Evolutionary conservation across 169 alveolate genomes (phyloP).

Genomic region (Cyclospora cayetanensis): DNA sequence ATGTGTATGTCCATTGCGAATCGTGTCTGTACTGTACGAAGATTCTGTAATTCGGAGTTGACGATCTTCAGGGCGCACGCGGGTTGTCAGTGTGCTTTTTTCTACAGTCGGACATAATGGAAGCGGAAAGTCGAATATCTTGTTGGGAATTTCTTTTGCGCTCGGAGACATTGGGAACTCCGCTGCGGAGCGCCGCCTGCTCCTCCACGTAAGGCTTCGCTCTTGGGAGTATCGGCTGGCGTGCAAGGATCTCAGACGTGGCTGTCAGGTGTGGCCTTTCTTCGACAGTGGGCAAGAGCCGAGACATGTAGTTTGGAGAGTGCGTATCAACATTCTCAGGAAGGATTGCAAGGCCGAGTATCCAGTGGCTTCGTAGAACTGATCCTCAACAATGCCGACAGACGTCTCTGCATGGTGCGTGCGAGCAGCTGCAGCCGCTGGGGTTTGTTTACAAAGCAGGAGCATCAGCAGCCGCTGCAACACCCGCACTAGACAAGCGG

Average conservation of each 20-base stretch:
- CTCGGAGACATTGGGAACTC: slow-evolving; percentile 53
- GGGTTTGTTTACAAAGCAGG: too few relatives aligned
- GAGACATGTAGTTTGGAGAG: too few relatives aligned
- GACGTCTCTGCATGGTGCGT: slow-evolving; percentile 57
- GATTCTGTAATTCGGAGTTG: too few relatives aligned
- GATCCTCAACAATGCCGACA: slow-evolving; percentile 27
- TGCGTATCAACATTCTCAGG: slow-evolving; percentile 28
- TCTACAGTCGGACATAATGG: slow-evolving; percentile 67
- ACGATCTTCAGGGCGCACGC: background rate
- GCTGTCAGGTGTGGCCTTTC: too few relatives aligned
- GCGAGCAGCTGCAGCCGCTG: background rate
- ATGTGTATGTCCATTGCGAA: too few relatives aligned
- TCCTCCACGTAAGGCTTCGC: slow-evolving; percentile 47
- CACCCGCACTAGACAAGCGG: too few relatives aligned
- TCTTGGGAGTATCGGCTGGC: too few relatives aligned
- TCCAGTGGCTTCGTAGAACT: slow-evolving; percentile 53
- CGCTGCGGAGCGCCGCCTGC: slow-evolving; percentile 46
- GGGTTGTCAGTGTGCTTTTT: background rate
- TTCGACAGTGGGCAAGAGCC: too few relatives aligned
- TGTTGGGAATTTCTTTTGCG: slow-evolving; percentile 51
- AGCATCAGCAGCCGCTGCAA: background rate
- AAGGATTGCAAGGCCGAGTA: slow-evolving; percentile 46
- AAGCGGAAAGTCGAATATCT: slow-evolving; percentile 57
- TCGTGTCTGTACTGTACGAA: too few relatives aligned
- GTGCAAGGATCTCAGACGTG: too few relatives aligned